A percentile compares a stretch with the other conserved stretches of the same genome.
phyloP scores from a whole-genome alignment of 257 asterid species.

The Solanum ahanhuiri region DNA sequence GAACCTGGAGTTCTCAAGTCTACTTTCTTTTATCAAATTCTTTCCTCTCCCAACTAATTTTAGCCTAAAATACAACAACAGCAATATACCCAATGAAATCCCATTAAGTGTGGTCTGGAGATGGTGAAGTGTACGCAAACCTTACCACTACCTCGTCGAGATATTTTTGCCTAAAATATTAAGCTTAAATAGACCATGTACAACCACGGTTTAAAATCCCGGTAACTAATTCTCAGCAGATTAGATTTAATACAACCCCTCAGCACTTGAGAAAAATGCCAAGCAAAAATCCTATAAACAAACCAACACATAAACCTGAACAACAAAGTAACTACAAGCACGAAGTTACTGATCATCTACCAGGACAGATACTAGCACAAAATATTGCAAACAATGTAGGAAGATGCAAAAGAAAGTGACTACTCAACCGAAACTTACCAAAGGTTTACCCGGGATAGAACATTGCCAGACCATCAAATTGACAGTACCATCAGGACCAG shows the following conservation, averaged over 20 bases:
- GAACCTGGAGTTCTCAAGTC: neutral
- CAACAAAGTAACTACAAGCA: neutral
- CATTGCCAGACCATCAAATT: constrained; percentile 27
- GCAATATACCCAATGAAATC: neutral
- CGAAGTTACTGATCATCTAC: neutral
- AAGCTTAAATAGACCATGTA: neutral
- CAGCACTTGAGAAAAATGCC: neutral
- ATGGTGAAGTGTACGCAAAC: neutral
- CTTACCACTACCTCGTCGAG: neutral
- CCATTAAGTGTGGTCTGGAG: neutral
- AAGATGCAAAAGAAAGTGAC: neutral
- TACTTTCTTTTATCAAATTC: neutral
- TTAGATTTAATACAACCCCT: neutral
- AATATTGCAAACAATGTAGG: neutral
- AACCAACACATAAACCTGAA: neutral
- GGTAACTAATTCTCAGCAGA: neutral
- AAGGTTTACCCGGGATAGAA: constrained; percentile 24
- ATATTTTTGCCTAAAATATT: neutral
- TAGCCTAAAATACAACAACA: neutral
- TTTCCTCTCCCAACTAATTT: neutral
- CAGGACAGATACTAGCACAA: neutral
- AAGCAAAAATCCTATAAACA: neutral
- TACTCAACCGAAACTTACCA: constrained; percentile 3
- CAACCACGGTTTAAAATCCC: neutral
- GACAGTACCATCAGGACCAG: constrained; percentile 9